These are phyloP conservation scores for Aspergillus luchuensis DNA, from an alignment of 2,329 filamentous ascomycete genomes.

Conservation along the genomic window DNA sequence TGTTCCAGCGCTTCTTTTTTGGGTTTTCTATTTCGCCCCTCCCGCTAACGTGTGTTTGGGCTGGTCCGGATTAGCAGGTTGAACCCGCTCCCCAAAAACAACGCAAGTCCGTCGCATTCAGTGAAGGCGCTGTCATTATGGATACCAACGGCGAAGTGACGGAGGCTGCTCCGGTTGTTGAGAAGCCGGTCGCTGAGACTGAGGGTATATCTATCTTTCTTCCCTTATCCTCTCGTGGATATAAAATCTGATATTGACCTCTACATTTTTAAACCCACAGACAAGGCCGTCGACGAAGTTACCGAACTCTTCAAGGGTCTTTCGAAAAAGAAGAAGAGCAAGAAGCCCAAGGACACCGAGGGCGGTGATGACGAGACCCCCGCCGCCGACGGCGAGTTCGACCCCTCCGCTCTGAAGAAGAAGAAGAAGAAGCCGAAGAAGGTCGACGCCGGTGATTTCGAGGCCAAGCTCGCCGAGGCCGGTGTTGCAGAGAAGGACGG, in stretches of 20 bases:
- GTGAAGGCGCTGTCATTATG: constrained; percentile 82
- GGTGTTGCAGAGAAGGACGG: constrained; percentile 62
- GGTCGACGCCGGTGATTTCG: constrained; percentile 64
- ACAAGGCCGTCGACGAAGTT: constrained; percentile 65
- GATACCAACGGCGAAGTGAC: constrained; percentile 86
- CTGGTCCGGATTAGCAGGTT: constrained; percentile 41
- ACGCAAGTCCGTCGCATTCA: constrained; percentile 93
- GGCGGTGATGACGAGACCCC: constrained; percentile 53
- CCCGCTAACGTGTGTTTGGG: constrained; percentile 33
- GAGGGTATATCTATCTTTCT: constrained; percentile 28
- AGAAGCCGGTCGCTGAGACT: constrained; percentile 67
- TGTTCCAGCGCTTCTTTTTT: not conserved
- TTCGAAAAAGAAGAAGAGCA: constrained; percentile 73
- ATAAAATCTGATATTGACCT: constrained; percentile 7
- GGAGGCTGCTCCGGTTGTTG: constrained; percentile 68
- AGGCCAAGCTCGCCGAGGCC: constrained; percentile 65
- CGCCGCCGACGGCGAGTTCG: constrained; percentile 62
- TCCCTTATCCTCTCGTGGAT: not conserved
- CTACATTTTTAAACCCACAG: constrained; percentile 34
- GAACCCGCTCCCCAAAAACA: constrained; percentile 63
- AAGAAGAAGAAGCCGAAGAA: constrained; percentile 72
- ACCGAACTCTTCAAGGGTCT: constrained; percentile 68
- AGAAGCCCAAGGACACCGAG: constrained; percentile 60
- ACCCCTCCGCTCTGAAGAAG: constrained; percentile 73
- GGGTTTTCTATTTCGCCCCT: constrained; percentile 13